Evolutionary conservation across 768 basidiomycete genomes (phyloP).

Genomic region (Tylopilus intermedius): DNA sequence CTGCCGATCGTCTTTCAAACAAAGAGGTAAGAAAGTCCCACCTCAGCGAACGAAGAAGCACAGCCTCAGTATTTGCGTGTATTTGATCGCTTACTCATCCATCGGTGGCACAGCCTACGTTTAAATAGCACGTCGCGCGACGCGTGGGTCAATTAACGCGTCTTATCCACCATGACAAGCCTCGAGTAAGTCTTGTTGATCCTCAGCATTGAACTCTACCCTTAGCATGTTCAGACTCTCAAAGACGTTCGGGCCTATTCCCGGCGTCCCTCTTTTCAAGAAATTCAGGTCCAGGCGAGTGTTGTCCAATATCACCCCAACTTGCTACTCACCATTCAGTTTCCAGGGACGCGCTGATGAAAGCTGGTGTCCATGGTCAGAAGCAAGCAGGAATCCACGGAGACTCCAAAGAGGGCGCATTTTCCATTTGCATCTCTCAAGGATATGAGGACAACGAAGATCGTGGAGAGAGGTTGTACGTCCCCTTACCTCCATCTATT

Average conservation of each 20-base stretch:
- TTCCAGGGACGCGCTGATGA: constrained; percentile 19
- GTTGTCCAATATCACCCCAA: background rate
- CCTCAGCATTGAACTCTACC: background rate
- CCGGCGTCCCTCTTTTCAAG: constrained; percentile 16
- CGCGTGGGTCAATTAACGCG: constrained; percentile 1
- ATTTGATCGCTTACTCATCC: constrained; percentile 7
- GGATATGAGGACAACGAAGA: constrained; percentile 42
- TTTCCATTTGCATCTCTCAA: constrained; percentile 38
- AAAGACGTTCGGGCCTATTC: constrained; percentile 29
- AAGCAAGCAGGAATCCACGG: constrained; percentile 39
- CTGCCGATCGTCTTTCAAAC: too few relatives aligned
- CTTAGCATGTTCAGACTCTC: constrained; percentile 5
- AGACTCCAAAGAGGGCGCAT: constrained; percentile 28
- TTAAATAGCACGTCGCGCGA: constrained; percentile 5
- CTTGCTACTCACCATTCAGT: background rate
- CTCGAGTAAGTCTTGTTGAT: constrained; percentile 5
- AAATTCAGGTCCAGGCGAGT: constrained; percentile 21
- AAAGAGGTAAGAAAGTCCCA: too few relatives aligned
- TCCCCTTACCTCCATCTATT: background rate
- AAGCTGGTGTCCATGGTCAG: constrained; percentile 32
- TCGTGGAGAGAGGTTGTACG: constrained; percentile 35
- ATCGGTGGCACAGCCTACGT: background rate
- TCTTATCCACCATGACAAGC: constrained; percentile 12
- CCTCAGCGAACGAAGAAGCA: background rate
- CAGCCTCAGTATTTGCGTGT: constrained; percentile 8